phyloP scores from a whole-genome alignment of 2,329 filamentous ascomycete species.

The Pseudonectria foliicola region DNA sequence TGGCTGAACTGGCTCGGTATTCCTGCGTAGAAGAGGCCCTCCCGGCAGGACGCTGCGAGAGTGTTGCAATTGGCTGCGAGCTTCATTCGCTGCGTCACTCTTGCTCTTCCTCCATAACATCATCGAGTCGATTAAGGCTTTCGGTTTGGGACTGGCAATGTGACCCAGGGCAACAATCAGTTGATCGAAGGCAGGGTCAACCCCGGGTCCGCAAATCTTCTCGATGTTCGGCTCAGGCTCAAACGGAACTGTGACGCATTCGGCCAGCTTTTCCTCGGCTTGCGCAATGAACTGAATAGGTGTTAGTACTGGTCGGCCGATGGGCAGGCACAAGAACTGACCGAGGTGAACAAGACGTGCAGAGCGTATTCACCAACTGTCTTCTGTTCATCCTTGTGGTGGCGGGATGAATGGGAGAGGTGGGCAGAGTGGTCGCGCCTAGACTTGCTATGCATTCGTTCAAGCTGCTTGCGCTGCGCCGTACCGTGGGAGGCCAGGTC shows the following conservation, averaged over 20 bases:
- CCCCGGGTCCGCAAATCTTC: slow-evolving; percentile 80
- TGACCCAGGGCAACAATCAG: slow-evolving; percentile 88
- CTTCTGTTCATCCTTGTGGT: slow-evolving; percentile 69
- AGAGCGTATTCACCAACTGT: slow-evolving; percentile 97
- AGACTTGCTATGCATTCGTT: slow-evolving; percentile 59
- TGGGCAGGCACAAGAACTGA: slow-evolving; percentile 33
- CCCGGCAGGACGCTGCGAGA: slow-evolving; percentile 35
- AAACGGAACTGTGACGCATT: slow-evolving; percentile 72
- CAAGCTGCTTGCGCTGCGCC: slow-evolving; percentile 43
- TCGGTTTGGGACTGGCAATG: slow-evolving; percentile 89
- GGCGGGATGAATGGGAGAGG: slow-evolving; percentile 67
- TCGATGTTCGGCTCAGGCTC: slow-evolving; percentile 82
- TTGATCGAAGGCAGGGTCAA: slow-evolving; percentile 86
- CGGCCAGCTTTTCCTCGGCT: slow-evolving; percentile 92
- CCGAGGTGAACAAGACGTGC: slow-evolving; percentile 90
- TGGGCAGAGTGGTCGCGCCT: slow-evolving; percentile 68
- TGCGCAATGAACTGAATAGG: slow-evolving; percentile 71
- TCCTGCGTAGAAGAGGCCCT: slow-evolving; percentile 56
- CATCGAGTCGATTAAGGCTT: slow-evolving; percentile 90
- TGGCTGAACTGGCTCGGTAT: slow-evolving; percentile 62
- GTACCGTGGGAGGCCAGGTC: slow-evolving; percentile 37
- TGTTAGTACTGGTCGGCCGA: slow-evolving; percentile 9
- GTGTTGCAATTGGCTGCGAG: slow-evolving; percentile 52
- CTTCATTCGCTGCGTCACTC: slow-evolving; percentile 76
- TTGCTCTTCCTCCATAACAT: slow-evolving; percentile 98